A percentile compares a stretch with the other conserved stretches of the same genome.
Conservation (phyloP, 2,329 filamentous ascomycete species). For the Pseudocercospora crystallina region DNA sequence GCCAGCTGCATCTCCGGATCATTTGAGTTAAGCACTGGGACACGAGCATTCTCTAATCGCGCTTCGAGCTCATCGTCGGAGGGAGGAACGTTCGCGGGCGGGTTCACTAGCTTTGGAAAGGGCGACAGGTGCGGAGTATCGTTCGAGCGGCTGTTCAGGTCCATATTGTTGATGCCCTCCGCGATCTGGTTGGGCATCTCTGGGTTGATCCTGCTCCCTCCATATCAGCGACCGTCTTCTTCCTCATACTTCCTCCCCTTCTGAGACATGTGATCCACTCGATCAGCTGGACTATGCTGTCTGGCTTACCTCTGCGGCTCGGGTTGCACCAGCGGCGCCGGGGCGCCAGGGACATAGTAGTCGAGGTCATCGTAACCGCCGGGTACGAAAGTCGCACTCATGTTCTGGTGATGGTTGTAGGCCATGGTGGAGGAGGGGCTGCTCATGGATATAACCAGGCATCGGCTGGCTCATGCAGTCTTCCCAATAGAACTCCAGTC, state of each 20-base stretch:
- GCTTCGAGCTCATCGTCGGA: conserved; percentile 93
- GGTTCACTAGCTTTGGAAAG: conserved; percentile 78
- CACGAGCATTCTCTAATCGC: conserved; percentile 78
- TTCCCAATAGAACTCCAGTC: too few species aligned
- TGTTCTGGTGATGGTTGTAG: conserved; percentile 18
- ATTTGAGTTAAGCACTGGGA: conserved; percentile 84
- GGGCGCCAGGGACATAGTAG: conserved; percentile 59
- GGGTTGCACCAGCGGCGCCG: conserved; percentile 66
- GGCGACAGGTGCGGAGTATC: conserved; percentile 80
- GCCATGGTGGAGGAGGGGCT: conserved; percentile 16
- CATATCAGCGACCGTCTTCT: conserved; percentile 1
- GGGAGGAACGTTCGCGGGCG: conserved; percentile 83
- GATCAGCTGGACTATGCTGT: not conserved
- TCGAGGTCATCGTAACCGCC: conserved; percentile 64
- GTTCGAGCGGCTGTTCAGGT: conserved; percentile 47
- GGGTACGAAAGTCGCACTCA: conserved; percentile 67
- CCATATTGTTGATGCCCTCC: conserved; percentile 86
- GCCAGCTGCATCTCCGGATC: conserved; percentile 95
- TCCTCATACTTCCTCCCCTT: too few species aligned
- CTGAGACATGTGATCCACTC: too few species aligned
- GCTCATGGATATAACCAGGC: too few species aligned
- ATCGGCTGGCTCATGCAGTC: too few species aligned
- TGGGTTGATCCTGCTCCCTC: conserved; percentile 40
- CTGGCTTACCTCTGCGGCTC: conserved; percentile 64
- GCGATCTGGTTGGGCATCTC: conserved; percentile 97